phyloP scores from a whole-genome alignment of 2,329 filamentous ascomycete species.

The Plenodomus tracheiphilus region DNA sequence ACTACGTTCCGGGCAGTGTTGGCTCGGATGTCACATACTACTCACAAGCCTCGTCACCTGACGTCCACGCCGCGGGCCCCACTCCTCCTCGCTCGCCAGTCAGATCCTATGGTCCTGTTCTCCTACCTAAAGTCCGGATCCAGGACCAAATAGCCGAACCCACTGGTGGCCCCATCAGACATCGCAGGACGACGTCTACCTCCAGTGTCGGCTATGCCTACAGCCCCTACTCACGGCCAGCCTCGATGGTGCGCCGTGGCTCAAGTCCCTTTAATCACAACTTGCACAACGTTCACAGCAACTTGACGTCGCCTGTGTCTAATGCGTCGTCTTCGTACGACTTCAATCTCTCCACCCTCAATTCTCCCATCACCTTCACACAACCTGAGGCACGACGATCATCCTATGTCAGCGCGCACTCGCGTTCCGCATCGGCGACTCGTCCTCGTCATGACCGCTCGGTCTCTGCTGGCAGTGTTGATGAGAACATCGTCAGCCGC shows the following conservation, averaged over 20 bases:
- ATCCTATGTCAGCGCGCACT: conserved; percentile 44
- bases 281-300: conserved; percentile 36
- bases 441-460: conserved; percentile 53
- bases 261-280: conserved; percentile 50
- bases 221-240: conserved; percentile 54
- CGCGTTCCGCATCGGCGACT: conserved; percentile 66
- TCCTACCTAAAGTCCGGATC: conserved; percentile 82
- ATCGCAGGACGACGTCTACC: conserved; percentile 59
- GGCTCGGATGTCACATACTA: conserved; percentile 61
- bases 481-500: conserved; percentile 66
- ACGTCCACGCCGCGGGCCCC: conserved; percentile 67
- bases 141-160: conserved; percentile 79
- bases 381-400: conserved; percentile 38
- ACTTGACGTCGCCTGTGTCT: conserved; percentile 51
- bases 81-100: conserved; percentile 74
- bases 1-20: conserved; percentile 46
- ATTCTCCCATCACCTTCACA: conserved; percentile 64
- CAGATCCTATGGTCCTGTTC: conserved; percentile 74
- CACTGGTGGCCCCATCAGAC: conserved; percentile 58
- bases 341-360: conserved; percentile 53
- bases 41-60: conserved; percentile 69
- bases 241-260: conserved; percentile 50
- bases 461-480: conserved; percentile 69
- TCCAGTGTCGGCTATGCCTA: conserved; percentile 49
- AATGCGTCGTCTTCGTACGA: conserved; percentile 44